Base-by-base conservation (phyloP, 2,329 filamentous ascomycete species). In the Botrytis cinerea region DNA sequence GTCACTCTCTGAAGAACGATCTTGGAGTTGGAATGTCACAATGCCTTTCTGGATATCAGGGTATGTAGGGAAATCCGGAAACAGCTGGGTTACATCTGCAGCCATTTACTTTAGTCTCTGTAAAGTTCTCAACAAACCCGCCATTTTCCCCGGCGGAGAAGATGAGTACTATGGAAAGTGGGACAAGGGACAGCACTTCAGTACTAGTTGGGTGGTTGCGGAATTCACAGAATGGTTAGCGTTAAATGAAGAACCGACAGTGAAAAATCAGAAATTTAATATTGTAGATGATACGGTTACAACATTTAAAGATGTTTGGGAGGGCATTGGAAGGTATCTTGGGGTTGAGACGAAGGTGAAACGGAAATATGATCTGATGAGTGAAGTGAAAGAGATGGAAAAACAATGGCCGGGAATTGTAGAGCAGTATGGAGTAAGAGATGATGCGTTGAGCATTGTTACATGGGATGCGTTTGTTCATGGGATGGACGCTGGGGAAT, bases 41-140 rank as follows among this genome's bases (percentile, higher is more conserved):
- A 61, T 72, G 28, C 70, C 70, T 12, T 72, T 72, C 46, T 72
- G 70, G 70, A 67, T 72, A 32, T 66, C 62, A 14, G 70, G 70
- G 2, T 72, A 72, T 20, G 61, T 46, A 5, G 35, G n/a, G 9
- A 25, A 20, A 28, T 45, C 46, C 1, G 46, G 46, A 5, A 57
- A 54, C 28, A 54, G 35, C 43, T 72, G 48, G 32, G 66, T 48
- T 2, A 72, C 70, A 20, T 57, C 35, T 20, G 70, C 70, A 8
- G 70, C 46, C 18, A 38, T 72, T 6, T 72, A 72, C 48, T 72
- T 72, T 28, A 66, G 45, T 28, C 20, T 72, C 8, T 40, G 60
- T 18, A 40, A 38, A 12, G 48, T 46, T 5, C 46, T 72, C 18
- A 22, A 51, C 48, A 32, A 16, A 4, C 10, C 60, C 7, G 70